Evolutionary conservation across 225 moss, liverwort and hornwort species (phyloP).

Genomic region (Pleurozium schreberi): DNA sequence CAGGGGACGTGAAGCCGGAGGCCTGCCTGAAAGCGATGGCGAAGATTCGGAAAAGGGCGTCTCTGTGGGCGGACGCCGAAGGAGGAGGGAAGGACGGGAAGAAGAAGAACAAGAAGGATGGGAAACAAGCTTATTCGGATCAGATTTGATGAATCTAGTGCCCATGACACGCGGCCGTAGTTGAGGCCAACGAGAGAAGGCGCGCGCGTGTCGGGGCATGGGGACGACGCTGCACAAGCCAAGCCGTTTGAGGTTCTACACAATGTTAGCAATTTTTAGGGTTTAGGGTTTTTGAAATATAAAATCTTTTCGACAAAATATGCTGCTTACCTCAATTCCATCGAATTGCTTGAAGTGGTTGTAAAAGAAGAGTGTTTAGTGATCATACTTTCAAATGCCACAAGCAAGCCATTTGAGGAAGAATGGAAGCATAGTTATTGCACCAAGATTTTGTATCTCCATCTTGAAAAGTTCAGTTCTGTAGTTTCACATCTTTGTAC

Average conservation of each 20-base stretch:
- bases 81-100: slow-evolving; percentile 17
- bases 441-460: not conserved
- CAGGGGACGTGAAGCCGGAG: slow-evolving; percentile 31
- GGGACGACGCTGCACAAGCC: not conserved
- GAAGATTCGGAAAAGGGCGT: slow-evolving; percentile 16
- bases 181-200: slow-evolving; percentile 35
- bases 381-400: not conserved
- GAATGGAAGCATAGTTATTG: not conserved
- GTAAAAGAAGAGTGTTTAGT: not conserved
- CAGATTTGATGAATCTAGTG: not conserved
- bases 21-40: slow-evolving; percentile 22
- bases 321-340: not conserved
- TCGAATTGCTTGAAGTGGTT: not conserved
- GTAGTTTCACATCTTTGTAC: too few relatives aligned
- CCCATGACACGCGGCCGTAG: slow-evolving; percentile 25
- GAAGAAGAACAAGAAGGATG: not conserved
- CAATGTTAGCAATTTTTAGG: not conserved
- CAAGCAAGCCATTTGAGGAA: not conserved
- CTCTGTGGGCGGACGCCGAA: slow-evolving; percentile 12
- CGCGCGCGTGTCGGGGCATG: not conserved
- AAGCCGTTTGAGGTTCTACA: too few relatives aligned
- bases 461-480: not conserved
- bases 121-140: not conserved
- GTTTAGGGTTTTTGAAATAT: not conserved
- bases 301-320: too few relatives aligned